Percentiles rank a stretch among this genome's conserved stretches.
Evolutionary conservation across 2,329 filamentous ascomycete genomes (phyloP).

Genomic region (Peltaster fructicola): DNA sequence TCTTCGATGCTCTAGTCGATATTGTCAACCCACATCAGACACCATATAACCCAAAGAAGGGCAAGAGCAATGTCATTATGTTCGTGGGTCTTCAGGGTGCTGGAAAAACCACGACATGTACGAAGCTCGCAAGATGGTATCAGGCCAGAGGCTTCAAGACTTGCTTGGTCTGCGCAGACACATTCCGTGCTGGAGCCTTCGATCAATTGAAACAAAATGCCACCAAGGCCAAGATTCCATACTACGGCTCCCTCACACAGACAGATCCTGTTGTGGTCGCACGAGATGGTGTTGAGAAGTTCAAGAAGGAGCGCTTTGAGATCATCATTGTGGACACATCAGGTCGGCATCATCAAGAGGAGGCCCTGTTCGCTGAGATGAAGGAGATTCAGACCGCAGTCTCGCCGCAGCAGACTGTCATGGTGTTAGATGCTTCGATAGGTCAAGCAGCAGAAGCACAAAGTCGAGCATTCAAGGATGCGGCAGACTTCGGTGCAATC

Average conservation of each 20-base stretch:
- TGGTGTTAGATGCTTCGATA: slow-evolving; percentile 93
- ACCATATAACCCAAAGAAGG: slow-evolving; percentile 92
- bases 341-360: slow-evolving; percentile 84
- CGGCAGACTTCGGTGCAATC: slow-evolving; percentile 91
- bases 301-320: slow-evolving; percentile 97
- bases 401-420: slow-evolving; percentile 87
- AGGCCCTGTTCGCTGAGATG: slow-evolving; percentile 94
- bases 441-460: slow-evolving; percentile 92
- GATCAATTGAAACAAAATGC: slow-evolving; percentile 98
- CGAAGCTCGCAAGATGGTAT: slow-evolving; percentile 89
- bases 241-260: slow-evolving; percentile 92
- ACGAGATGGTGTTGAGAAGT: slow-evolving; percentile 90
- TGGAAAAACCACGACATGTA: slow-evolving; percentile 96
- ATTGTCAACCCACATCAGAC: slow-evolving; percentile 92
- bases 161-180: slow-evolving; percentile 91
- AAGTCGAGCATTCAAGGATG: slow-evolving; percentile 91
- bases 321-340: slow-evolving; percentile 98
- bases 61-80: slow-evolving; percentile 95
- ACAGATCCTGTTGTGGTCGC: slow-evolving; percentile 90
- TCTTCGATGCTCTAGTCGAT: slow-evolving; percentile 91
- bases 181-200: slow-evolving; percentile 94
- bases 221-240: slow-evolving; percentile 96
- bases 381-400: slow-evolving; percentile 86
- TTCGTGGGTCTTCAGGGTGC: slow-evolving; percentile 96
- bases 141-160: slow-evolving; percentile 83